Evolutionary conservation across 2,329 filamentous ascomycete genomes (phyloP).

Genomic region (Apiospora saccharicola): DNA sequence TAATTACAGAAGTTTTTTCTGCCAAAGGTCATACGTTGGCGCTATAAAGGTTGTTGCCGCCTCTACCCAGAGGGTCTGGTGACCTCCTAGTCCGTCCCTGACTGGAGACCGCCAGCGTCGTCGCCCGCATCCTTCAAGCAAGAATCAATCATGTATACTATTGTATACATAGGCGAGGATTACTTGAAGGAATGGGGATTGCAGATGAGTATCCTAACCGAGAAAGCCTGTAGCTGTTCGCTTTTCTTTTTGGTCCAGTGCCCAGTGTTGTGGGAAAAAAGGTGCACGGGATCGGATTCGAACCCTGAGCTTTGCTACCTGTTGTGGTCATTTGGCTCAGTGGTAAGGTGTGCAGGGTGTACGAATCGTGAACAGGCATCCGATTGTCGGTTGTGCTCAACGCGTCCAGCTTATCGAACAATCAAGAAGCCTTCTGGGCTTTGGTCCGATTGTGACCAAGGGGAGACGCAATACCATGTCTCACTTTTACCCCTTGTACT

Average conservation of each 20-base stretch:
- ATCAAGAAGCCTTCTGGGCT: not conserved
- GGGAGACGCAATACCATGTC: not conserved
- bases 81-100: not conserved
- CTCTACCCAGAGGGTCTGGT: too few species aligned
- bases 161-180: too few species aligned
- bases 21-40: not conserved
- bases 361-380: not conserved
- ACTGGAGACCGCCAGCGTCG: not conserved
- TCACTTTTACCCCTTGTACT: slow-evolving; percentile 19
- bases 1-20: not conserved
- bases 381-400: not conserved
- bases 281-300: not conserved
- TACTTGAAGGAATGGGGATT: not conserved
- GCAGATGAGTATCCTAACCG: not conserved
- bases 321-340: not conserved
- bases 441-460: slow-evolving; percentile 2
- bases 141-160: too few species aligned
- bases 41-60: too few species aligned
- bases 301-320: not conserved
- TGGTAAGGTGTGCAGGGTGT: not conserved
- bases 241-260: not conserved
- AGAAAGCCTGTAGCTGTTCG: not conserved
- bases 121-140: not conserved
- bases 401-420: not conserved
- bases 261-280: not conserved